Conservation (phyloP, 2,329 filamentous ascomycete genomes). For the Colletotrichum theobromicola region DNA sequence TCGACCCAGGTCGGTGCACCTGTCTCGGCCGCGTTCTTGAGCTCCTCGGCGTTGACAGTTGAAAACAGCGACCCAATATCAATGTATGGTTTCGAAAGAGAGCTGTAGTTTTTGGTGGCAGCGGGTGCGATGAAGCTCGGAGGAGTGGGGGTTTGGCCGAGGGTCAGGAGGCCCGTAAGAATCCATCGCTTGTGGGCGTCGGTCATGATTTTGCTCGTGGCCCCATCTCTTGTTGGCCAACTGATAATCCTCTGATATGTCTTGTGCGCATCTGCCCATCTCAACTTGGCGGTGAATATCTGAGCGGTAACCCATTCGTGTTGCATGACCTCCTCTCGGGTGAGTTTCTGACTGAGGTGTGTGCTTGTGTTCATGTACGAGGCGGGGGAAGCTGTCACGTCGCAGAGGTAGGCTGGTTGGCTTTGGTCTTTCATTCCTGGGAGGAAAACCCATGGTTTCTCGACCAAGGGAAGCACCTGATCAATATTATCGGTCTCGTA, state of each 20-base stretch:
- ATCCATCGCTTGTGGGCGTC: conserved; percentile 95
- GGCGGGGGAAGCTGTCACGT: conserved; percentile 47
- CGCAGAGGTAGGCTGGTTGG: conserved; percentile 48
- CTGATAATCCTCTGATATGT: conserved; percentile 71
- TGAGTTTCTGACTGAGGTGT: conserved; percentile 62
- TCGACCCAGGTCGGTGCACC: conserved; percentile 65
- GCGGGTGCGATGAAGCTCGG: conserved; percentile 61
- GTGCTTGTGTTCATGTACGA: conserved; percentile 65
- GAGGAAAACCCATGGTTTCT: conserved; percentile 70
- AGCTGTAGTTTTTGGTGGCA: conserved; percentile 61
- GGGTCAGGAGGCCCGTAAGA: conserved; percentile 73
- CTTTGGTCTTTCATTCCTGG: conserved; percentile 49
- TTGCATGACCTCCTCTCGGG: conserved; percentile 61
- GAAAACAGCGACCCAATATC: conserved; percentile 74
- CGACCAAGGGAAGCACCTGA: conserved; percentile 64
- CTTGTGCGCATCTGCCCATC: conserved; percentile 67
- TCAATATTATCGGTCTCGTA: conserved; percentile 58
- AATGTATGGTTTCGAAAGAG: conserved; percentile 72
- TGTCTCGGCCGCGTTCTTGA: conserved; percentile 68
- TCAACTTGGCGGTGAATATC: conserved; percentile 63
- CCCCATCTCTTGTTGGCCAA: conserved; percentile 66
- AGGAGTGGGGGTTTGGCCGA: conserved; percentile 62
- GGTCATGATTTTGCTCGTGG: conserved; percentile 78
- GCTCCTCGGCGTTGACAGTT: conserved; percentile 53
- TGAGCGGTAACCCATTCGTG: conserved; percentile 72